Evolutionary conservation across 2,329 filamentous ascomycete genomes (phyloP), one percentile per base, ranked within the genome.

Genomic region (Elsinoe ampelina): DNA sequence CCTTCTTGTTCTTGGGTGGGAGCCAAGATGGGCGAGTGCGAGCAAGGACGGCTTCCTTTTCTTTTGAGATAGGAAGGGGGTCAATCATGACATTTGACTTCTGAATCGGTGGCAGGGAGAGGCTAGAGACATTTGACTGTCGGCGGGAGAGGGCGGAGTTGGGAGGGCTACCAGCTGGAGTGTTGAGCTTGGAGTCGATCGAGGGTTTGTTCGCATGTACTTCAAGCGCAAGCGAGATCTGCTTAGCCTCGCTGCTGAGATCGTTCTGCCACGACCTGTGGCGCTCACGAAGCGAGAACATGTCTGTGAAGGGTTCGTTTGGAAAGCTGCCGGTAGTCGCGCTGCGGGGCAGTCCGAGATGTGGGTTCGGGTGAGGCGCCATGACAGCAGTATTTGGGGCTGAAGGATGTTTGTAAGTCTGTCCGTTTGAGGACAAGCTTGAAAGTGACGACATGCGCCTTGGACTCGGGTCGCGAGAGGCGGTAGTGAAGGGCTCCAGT

Each of bases 1-100:
- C 93, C 55, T 87, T 87, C 1, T 89, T 91, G 62, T 93, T 84
- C 72, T 93, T 93, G 1, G 88, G 88, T 0, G 89, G 88, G 2
- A 93, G 75, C 89, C 89, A 93, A 1, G 86, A 90, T 0, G 88
- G 88, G 36, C 88, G 79, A 1, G 66, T 93, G 15, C 89, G 79
- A 20, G 86, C 89, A 19, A 93, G 75, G 1, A 91, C 87, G 2
- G 87, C 87, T 65, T 92, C 87, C 68, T 93, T 93, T 71, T 93
- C 88, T 69, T 88, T 90, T 45, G 87, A 92, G 26, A 91, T 83
- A 13, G 88, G 88, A 35, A 93, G 74, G 2, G 88, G 88, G 64
- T 93, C 88, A 60, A 92, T 89, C 80, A 92, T 88, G 62, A 89
- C 85, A 64, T 90, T 87, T 41, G 82, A 84, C 63, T 83, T 82